Percentiles rank a stretch among this genome's conserved stretches.
Conservation (phyloP, 441 rosid species). For the Gossypium davidsonii region DNA sequence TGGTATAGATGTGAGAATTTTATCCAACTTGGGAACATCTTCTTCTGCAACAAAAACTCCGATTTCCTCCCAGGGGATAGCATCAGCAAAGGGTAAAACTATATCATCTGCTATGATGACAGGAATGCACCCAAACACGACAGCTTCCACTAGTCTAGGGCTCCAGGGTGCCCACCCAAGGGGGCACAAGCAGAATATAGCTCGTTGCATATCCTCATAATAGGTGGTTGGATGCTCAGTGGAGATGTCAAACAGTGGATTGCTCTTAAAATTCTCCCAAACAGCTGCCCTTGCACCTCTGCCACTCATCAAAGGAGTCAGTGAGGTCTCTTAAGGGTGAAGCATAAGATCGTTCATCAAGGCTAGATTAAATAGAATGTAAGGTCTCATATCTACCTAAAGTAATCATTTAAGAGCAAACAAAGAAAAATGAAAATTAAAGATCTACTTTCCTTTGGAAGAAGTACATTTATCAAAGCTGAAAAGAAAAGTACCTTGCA, state of each 20-base stretch:
- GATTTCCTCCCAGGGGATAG: conserved; percentile 92
- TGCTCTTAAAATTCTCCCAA: conserved; percentile 94
- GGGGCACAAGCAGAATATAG: conserved; percentile 85
- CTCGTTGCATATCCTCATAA: conserved; percentile 92
- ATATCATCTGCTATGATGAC: conserved; percentile 90
- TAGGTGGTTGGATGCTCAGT: conserved; percentile 88
- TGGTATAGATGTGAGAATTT: conserved; percentile 71
- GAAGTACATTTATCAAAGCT: neutral
- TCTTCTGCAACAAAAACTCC: conserved; percentile 79
- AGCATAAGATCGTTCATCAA: neutral
- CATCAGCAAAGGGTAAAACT: conserved; percentile 84
- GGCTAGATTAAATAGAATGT: neutral
- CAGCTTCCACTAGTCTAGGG: conserved; percentile 93
- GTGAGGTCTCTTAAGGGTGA: neutral
- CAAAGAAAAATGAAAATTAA: neutral
- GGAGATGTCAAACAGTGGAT: conserved; percentile 82
- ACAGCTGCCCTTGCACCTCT: conserved; percentile 98
- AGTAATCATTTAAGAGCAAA: neutral
- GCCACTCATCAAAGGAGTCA: conserved; percentile 20
- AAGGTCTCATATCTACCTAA: too few species aligned
- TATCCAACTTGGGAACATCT: conserved; percentile 71
- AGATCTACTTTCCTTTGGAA: neutral
- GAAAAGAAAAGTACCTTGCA: conserved; percentile 52
- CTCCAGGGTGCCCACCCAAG: conserved; percentile 99
- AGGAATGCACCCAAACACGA: conserved; percentile 91